These are phyloP conservation scores for Populus hybrid DNA, from an alignment of 441 rosid genomes.

Conservation along the genomic window DNA sequence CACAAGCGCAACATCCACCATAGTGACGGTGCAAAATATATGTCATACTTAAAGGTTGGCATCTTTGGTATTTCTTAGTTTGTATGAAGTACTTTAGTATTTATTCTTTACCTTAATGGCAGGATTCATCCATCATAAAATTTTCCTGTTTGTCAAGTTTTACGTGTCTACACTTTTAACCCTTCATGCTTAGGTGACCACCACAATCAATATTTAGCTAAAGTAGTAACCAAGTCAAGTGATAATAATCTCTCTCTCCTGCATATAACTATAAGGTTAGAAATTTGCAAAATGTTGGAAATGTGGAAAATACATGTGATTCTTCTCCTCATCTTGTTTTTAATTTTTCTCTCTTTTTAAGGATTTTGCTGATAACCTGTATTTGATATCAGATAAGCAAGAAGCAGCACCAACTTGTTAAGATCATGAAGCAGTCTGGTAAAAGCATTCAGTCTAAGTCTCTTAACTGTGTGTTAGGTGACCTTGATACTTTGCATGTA, in stretches of 20 bases:
- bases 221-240: conserved; percentile 1
- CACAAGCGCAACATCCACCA: conserved; percentile 50
- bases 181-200: conserved; percentile 1
- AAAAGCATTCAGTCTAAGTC: conserved; percentile 68
- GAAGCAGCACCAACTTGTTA: conserved; percentile 86
- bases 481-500: conserved; percentile 62
- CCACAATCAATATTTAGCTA: background rate
- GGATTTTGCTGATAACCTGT: conserved; percentile 21
- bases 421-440: conserved; percentile 85
- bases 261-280: background rate
- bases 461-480: conserved; percentile 71
- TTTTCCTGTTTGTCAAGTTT: conserved; percentile 4
- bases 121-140: background rate
- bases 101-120: background rate
- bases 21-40: conserved; percentile 76
- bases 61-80: conserved; percentile 15
- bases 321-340: background rate
- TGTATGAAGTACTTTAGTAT: background rate
- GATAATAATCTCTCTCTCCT: background rate
- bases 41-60: conserved; percentile 88
- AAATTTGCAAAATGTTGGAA: background rate
- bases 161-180: background rate
- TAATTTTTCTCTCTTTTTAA: conserved; percentile 2
- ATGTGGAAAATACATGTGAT: background rate
- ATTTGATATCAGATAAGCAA: conserved; percentile 75